phyloP scores from a whole-genome alignment of 1,284 basidiomycete species.

The Cryptococcus sp. region DNA sequence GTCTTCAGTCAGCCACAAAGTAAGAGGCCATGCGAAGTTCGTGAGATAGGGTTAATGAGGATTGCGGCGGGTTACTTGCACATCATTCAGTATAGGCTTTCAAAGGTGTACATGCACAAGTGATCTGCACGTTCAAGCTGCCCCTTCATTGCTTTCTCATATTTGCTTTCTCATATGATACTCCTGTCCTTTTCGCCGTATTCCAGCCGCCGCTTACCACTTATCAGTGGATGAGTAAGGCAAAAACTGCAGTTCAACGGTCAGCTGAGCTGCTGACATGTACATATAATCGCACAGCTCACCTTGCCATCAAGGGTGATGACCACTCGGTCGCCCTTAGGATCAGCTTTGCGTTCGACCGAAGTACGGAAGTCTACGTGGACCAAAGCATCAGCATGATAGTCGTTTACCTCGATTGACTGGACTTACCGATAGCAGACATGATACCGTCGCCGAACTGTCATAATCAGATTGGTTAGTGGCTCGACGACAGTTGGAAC shows the following conservation, averaged over 20 bases:
- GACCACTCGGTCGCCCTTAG: conserved; percentile 78
- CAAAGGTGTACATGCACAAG: too few species aligned
- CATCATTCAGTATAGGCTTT: too few species aligned
- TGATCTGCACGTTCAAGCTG: too few species aligned
- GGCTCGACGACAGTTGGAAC: too few species aligned
- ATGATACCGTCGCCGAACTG: conserved; percentile 89
- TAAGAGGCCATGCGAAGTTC: too few species aligned
- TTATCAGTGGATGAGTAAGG: conserved; percentile 30
- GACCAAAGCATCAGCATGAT: conserved; percentile 36
- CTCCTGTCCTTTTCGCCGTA: background rate
- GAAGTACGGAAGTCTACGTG: conserved; percentile 63
- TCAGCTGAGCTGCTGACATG: background rate
- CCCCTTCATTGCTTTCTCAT: background rate
- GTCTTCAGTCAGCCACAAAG: too few species aligned
- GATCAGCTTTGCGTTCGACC: conserved; percentile 72
- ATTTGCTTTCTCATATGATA: background rate
- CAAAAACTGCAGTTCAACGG: conserved; percentile 22
- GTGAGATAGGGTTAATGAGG: too few species aligned
- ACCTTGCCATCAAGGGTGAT: conserved; percentile 76
- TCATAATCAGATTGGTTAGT: too few species aligned
- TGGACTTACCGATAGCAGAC: conserved; percentile 69
- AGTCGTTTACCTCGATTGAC: background rate
- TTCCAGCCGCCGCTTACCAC: conserved; percentile 13
- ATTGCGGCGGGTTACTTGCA: too few species aligned
- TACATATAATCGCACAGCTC: background rate